Base-by-base conservation (phyloP, 2,329 filamentous ascomycete species). In the Monascus ruber region DNA sequence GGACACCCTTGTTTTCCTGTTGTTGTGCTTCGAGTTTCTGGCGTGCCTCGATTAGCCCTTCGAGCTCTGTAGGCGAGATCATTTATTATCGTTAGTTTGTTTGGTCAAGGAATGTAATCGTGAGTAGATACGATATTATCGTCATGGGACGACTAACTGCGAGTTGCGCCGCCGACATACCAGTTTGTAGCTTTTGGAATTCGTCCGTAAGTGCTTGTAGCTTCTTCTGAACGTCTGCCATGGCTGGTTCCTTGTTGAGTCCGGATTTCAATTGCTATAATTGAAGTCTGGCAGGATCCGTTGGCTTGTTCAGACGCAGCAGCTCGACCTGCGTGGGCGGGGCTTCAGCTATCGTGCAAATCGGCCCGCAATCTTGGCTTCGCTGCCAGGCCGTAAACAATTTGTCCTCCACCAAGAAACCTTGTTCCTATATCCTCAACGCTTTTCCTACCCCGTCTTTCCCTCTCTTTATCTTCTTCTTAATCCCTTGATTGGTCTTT, bases 21-120 rank as follows among this genome's bases (percentile, higher is more conserved):
- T 84, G 84, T 63, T 98, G 91, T 5, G 87, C 68, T 60, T 95
- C 88, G 5, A 98, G 78, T 65, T 84, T 93, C 67, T 98, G 88
- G 46, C 88, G 78, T 6, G 86, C 83, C 34, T 79, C 73, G 25
- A 96, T 77, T 11, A 77, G 70, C 33, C 71, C 75, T 61, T 87
- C 83, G 40, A 96, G 74, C 51, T 96, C 91, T 94, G 51, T 10
- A 25, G 5, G 26, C 24, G 5, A 25, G 33, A 25, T 9, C 3
- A 24, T 17, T 17, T 17, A 17, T 3, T 17, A 17, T 17, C 3
- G 17, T 17, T 17, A 17, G 17, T 3, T 17, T 17, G 17, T 17
- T 17, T 17, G 17, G 17, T 17, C 17, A 17, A 17, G 17, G 17
- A 17, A 17, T 17, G 17, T 17, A 35, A 3, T 26, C 6, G 33